Conservation (phyloP, 2,329 filamentous ascomycete genomes). For the Clarireedia homoeocarpa region DNA sequence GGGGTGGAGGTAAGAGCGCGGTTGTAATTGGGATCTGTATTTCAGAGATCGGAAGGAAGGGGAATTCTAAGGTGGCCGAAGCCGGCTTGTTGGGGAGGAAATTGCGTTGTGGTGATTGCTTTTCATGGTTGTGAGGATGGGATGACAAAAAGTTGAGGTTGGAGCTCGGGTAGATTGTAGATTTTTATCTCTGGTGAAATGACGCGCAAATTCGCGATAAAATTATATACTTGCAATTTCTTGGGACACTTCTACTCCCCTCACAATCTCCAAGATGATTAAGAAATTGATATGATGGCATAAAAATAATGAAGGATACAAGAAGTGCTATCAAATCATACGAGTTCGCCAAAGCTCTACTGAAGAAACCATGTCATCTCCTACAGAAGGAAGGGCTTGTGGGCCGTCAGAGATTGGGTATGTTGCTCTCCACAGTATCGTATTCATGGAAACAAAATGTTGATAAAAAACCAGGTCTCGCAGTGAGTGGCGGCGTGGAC, state of each 20-base stretch:
- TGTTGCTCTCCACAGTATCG: neutral
- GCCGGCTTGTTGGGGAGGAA: neutral
- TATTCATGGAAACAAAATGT: neutral
- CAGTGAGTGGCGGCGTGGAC: slow-evolving; percentile 87
- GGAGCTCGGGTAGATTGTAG: slow-evolving; percentile 4
- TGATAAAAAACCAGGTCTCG: slow-evolving; percentile 47
- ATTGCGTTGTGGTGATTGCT: too few species aligned
- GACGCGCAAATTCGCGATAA: neutral
- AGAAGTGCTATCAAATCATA: slow-evolving; percentile 6
- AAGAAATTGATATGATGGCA: neutral
- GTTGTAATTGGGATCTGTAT: neutral
- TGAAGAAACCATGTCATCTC: slow-evolving; percentile 9
- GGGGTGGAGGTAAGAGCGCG: slow-evolving; percentile 2
- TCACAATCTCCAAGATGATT: neutral
- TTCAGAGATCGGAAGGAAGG: neutral
- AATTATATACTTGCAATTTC: neutral
- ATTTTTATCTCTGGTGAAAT: neutral
- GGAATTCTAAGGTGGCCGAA: slow-evolving; percentile 1
- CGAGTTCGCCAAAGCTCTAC: slow-evolving; percentile 17
- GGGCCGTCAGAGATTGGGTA: neutral
- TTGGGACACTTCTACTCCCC: neutral
- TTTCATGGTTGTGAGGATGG: slow-evolving; percentile 1
- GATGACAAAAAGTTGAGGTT: slow-evolving; percentile 8
- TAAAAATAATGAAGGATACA: slow-evolving; percentile 3
- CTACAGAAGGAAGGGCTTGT: neutral